Conservation (phyloP, 805 yeast species). For the Candida palmyrensis region DNA sequence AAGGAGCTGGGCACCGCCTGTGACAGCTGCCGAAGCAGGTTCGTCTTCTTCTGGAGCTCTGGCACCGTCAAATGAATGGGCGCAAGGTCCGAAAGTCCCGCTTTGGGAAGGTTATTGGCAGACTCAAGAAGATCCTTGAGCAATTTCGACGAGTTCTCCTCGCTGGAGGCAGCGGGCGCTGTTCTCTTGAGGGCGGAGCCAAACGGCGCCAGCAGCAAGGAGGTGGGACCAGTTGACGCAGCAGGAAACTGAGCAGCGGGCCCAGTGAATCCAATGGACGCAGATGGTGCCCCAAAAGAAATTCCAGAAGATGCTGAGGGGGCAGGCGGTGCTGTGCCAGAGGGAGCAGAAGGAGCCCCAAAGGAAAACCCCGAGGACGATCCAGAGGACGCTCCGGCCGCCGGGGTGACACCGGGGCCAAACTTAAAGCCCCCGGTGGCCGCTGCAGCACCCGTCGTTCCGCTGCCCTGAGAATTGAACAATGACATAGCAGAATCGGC, state of each 20-base stretch:
- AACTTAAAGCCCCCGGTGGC: not conserved
- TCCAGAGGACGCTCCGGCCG: too few species aligned
- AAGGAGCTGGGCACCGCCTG: conserved; percentile 33
- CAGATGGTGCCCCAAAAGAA: too few species aligned
- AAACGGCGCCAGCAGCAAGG: not conserved
- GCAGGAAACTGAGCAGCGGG: too few species aligned
- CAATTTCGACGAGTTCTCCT: conserved; percentile 14
- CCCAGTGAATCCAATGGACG: too few species aligned
- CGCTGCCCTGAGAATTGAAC: conserved; percentile 1
- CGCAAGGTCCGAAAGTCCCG: conserved; percentile 60
- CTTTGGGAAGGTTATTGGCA: conserved; percentile 66
- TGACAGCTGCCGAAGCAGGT: conserved; percentile 45
- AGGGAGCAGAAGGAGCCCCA: too few species aligned
- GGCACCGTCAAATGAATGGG: conserved; percentile 73
- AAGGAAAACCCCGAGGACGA: too few species aligned
- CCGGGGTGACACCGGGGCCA: not conserved
- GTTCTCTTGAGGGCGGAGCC: too few species aligned
- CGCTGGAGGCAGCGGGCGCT: too few species aligned
- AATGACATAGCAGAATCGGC: conserved; percentile 2
- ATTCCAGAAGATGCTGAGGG: too few species aligned
- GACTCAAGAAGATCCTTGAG: conserved; percentile 75
- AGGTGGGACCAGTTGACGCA: not conserved
- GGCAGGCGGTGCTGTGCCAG: too few species aligned
- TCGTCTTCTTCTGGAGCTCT: conserved; percentile 70
- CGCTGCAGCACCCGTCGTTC: not conserved